A percentile compares a stretch with the other conserved stretches of the same genome.
phyloP scores from a whole-genome alignment of 73 alveolate genomes.

The Stentor coeruleus region DNA sequence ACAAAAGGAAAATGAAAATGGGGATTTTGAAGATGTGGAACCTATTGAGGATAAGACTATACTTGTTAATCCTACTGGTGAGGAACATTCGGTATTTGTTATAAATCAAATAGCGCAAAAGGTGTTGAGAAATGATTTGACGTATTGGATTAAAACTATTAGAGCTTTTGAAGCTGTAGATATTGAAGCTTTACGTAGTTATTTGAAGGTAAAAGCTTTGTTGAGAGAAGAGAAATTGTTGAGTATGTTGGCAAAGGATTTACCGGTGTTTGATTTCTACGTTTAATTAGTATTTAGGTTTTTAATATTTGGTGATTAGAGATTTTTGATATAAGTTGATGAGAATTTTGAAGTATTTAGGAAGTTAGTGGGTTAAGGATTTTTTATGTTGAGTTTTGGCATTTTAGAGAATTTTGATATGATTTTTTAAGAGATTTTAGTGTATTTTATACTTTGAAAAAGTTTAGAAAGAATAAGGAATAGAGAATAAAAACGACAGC shows the following conservation, averaged over 20 bases:
- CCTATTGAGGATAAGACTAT: conserved; percentile 41
- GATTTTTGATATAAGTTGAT: too few relatives aligned
- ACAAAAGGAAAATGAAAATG: conserved; percentile 30
- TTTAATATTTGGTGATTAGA: too few relatives aligned
- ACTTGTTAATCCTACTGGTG: conserved; percentile 46
- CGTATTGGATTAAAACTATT: conserved; percentile 17
- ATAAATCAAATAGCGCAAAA: conserved; percentile 55
- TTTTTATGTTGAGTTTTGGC: too few relatives aligned
- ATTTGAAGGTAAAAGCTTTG: neutral
- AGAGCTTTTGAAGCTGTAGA: conserved; percentile 8
- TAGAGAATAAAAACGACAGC: too few relatives aligned
- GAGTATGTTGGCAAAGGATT: neutral
- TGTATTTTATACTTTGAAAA: too few relatives aligned
- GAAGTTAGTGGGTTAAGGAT: too few relatives aligned
- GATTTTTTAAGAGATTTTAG: too few relatives aligned
- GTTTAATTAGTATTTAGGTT: too few relatives aligned
- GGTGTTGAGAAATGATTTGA: conserved; percentile 46
- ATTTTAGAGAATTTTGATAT: too few relatives aligned
- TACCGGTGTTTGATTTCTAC: conserved; percentile 19
- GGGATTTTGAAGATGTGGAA: conserved; percentile 43
- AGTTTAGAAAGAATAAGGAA: too few relatives aligned
- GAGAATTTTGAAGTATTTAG: too few relatives aligned
- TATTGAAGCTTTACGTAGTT: neutral
- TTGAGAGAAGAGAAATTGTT: neutral
- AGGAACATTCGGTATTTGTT: conserved; percentile 37